Conservation (phyloP, 441 rosid species). For the Eutrema salsugineum region DNA sequence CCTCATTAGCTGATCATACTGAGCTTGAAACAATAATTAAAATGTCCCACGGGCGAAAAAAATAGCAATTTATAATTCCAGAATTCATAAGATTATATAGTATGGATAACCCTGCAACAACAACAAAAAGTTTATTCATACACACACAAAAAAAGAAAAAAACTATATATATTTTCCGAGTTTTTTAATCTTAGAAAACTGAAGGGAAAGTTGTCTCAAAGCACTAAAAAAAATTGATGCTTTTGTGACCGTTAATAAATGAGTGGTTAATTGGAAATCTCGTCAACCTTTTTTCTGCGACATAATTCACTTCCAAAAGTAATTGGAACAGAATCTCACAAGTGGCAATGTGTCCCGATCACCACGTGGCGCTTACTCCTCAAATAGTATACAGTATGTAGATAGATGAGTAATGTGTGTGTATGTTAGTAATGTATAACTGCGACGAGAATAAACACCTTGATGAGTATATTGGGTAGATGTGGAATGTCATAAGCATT, state of each 20-base stretch:
- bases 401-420: not conserved
- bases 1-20: not conserved
- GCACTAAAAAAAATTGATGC: slow-evolving; percentile 23
- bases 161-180: not conserved
- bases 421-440: not conserved
- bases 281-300: slow-evolving; percentile 26
- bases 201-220: not conserved
- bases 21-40: not conserved
- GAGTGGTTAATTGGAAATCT: slow-evolving; percentile 22
- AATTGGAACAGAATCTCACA: slow-evolving; percentile 32
- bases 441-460: slow-evolving; percentile 7
- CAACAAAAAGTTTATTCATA: too few species aligned
- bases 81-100: not conserved
- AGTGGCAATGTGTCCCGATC: not conserved
- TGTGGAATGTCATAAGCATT: slow-evolving; percentile 11
- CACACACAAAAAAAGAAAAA: not conserved
- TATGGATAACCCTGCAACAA: too few species aligned
- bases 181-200: not conserved
- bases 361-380: slow-evolving; percentile 1
- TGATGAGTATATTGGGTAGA: slow-evolving; percentile 13
- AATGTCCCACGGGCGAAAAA: not conserved
- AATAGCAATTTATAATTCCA: not conserved
- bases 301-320: slow-evolving; percentile 28
- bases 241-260: slow-evolving; percentile 28
- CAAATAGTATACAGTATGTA: not conserved